Evolutionary conservation across 805 yeast genomes (phyloP), one percentile per base, ranked within the genome.

Genomic region (Yamadazyma nakazawae): DNA sequence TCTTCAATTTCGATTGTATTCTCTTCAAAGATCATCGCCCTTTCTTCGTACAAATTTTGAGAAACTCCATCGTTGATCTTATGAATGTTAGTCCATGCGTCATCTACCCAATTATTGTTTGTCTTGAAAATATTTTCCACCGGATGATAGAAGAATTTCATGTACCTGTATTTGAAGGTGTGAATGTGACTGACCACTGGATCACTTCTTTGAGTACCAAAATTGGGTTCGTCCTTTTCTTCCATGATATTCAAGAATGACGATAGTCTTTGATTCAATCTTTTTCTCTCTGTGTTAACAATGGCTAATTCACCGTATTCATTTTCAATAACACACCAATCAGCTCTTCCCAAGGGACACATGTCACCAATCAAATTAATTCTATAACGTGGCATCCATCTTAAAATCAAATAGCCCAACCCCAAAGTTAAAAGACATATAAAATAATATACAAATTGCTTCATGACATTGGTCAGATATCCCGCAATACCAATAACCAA

Each of bases 401-500:
- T 73, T 50, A 89, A 64, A 1, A 86, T 48, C 37, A 94, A 66
- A 56, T 83, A 92, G 1, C 82, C 81, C 2, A 89, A 39, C 0
- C 99, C 99, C 3, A 79, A 62, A 0, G 97, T 80, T 2, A 67
- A 26, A 0, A 79, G 43, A 50, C 89, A 84, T 2, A 85, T 48
- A 0, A 77, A 12, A 49, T 79, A 76, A 60, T 84, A 90, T 0
- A 76, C 13, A 0, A 68, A 34, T 4, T 66, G 57, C 50, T 82
- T 79, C 53, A 74, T 45, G 40, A 59, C 59, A 11, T 83, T 78
- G 13, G 82, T 79, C 45, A 65, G 65, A 63, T 88, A 94, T 4
- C 98, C 98, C 0, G 97, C 99, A 51, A 94, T 86, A 51, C 96
- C 97, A 49, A 94, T 79, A 11, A 92, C 92, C 58, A 94, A 71